Evolutionary conservation across 2,329 filamentous ascomycete genomes (phyloP), one percentile per base, ranked within the genome.

Genomic region (Ascochyta lentis): DNA sequence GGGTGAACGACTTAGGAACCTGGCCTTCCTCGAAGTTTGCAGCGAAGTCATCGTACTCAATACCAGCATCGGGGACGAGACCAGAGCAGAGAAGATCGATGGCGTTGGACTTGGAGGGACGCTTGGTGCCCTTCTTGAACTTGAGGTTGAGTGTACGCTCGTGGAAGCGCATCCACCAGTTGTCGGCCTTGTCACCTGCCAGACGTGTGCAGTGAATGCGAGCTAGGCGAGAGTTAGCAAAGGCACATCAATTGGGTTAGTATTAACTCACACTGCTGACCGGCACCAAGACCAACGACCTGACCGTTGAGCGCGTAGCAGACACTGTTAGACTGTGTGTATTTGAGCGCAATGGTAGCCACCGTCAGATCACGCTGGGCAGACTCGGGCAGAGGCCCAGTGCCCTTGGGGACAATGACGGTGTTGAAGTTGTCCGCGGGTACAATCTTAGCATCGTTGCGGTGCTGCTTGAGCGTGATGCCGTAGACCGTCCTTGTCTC

Each of bases 81-180:
- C 94, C 94, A 59, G 91, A 95, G 76, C 95, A 95, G 63, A 98
- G 87, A 72, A 98, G 83, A 75, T 98, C 95, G 72, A 98, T 97
- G 63, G 93, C 94, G 76, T 99, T 99, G 82, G 90, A 96, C 86
- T 98, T 99, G 77, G 97, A 94, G 42, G 95, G 86, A 54, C 95
- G 88, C 87, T 98, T 98, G 73, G 90, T 92, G 69, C 95, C 94
- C 81, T 95, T 94, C 85, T 96, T 97, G 91, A 92, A 99, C 82
- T 94, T 91, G 76, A 99, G 89, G 72, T 82, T 84, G 45, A 98
- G 84, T 12, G 95, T 91, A 49, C 91, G 89, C 67, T 91, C 89
- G 82, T 97, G 91, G 87, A 98, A 98, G 71, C 95, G 90, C 84
- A 99, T 90, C 95, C 94, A 99, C 94, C 94, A 98, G 84, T 96